phyloP scores from a whole-genome alignment of 257 asterid genomes.

The Jacaranda mimosifolia region DNA sequence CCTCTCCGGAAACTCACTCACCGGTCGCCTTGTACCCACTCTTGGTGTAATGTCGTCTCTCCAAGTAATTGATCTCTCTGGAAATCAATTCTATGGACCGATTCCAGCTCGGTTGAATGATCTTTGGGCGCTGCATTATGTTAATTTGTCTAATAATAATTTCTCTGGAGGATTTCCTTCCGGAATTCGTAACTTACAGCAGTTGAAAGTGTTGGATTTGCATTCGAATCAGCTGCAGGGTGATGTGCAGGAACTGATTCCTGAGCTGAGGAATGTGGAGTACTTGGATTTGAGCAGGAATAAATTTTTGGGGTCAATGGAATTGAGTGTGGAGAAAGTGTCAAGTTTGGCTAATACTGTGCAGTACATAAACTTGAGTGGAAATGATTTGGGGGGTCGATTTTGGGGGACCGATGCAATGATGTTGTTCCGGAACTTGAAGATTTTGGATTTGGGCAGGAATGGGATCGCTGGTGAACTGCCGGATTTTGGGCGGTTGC shows the following conservation, averaged over 20 bases:
- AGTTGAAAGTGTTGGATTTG: constrained; percentile 79
- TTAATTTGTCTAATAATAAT: constrained; percentile 70
- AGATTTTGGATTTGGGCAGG: constrained; percentile 72
- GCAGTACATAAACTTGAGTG: constrained; percentile 67
- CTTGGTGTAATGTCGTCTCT: constrained; percentile 69
- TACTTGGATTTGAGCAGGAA: constrained; percentile 82
- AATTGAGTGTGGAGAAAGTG: constrained; percentile 57
- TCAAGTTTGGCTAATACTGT: constrained; percentile 79
- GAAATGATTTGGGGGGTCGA: constrained; percentile 65
- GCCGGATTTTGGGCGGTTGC: constrained; percentile 61
- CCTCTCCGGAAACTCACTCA: constrained; percentile 72
- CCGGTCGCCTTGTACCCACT: constrained; percentile 86
- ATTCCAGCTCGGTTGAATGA: constrained; percentile 68
- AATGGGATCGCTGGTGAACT: constrained; percentile 70
- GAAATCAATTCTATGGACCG: constrained; percentile 77
- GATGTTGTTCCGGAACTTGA: constrained; percentile 66
- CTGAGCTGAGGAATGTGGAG: constrained; percentile 70
- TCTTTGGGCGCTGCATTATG: constrained; percentile 70
- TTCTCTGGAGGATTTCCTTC: constrained; percentile 68
- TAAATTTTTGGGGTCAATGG: constrained; percentile 63
- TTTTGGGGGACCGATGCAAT: constrained; percentile 60
- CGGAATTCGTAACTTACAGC: constrained; percentile 76
- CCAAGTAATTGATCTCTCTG: constrained; percentile 81
- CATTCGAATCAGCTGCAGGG: constrained; percentile 68
- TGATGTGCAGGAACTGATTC: constrained; percentile 56